Percentiles rank a stretch among this genome's conserved stretches.
These are phyloP conservation scores for Psilocybe sp. DNA, from an alignment of 768 basidiomycete species.

Conservation along the genomic window DNA sequence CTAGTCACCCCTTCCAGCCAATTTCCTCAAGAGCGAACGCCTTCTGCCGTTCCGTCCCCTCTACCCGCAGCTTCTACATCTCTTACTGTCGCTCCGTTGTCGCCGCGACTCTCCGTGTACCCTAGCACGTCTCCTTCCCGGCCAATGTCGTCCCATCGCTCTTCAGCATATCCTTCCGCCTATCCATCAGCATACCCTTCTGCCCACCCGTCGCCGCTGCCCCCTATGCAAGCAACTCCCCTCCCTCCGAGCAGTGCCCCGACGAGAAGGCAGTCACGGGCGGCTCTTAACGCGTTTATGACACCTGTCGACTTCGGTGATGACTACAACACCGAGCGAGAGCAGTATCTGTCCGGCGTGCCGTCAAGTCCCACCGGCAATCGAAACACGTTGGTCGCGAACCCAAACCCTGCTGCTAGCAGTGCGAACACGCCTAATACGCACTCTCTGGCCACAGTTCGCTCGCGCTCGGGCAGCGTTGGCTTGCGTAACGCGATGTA, in stretches of 20 bases:
- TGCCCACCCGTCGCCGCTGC: not conserved
- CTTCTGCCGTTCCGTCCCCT: too few species aligned
- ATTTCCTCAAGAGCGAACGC: too few species aligned
- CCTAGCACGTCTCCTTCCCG: not conserved
- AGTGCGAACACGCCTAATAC: too few species aligned
- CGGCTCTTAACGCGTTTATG: not conserved
- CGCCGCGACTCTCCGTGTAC: too few species aligned
- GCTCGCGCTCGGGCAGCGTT: not conserved
- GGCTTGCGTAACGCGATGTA: slow-evolving; percentile 31
- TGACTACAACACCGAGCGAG: not conserved
- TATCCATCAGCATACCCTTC: not conserved
- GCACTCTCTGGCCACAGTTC: not conserved
- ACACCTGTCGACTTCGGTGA: not conserved
- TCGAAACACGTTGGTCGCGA: too few species aligned
- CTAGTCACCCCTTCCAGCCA: too few species aligned
- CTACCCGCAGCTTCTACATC: too few species aligned
- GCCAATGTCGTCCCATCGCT: not conserved
- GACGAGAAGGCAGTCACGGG: slow-evolving; percentile 14
- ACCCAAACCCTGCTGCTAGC: too few species aligned
- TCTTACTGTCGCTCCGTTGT: too few species aligned
- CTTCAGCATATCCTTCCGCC: not conserved
- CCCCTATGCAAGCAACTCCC: slow-evolving; percentile 9
- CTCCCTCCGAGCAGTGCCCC: slow-evolving; percentile 15
- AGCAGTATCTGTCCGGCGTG: not conserved
- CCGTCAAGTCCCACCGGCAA: not conserved